These are phyloP conservation scores for Pistacia integerrima DNA, from an alignment of 345 rosid species.

Conservation along the genomic window DNA sequence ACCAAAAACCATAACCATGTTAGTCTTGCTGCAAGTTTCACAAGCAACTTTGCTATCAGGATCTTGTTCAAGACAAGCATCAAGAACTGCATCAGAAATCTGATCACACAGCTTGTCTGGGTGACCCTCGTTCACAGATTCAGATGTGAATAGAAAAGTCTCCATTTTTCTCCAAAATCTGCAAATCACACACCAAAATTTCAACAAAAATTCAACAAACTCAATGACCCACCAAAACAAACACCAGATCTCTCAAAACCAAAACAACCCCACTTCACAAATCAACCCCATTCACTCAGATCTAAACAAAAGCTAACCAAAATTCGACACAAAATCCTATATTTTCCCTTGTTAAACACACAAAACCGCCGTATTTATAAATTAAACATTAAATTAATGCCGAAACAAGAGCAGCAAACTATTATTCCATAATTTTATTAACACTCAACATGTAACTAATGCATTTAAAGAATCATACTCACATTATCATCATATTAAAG, in stretches of 20 bases:
- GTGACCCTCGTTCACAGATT: constrained; percentile 38
- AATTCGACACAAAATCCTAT: not conserved
- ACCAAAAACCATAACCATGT: constrained; percentile 28
- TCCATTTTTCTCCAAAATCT: constrained; percentile 24
- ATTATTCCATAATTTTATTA: too few relatives aligned
- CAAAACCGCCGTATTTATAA: too few relatives aligned
- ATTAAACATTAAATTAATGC: too few relatives aligned
- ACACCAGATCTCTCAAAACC: not conserved
- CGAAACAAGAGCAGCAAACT: too few relatives aligned
- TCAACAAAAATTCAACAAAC: not conserved
- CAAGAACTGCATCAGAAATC: constrained; percentile 22
- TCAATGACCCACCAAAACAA: not conserved
- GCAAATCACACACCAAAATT: not conserved
- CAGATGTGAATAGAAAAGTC: constrained; percentile 35
- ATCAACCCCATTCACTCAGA: not conserved
- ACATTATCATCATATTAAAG: too few relatives aligned
- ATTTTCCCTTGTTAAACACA: too few relatives aligned
- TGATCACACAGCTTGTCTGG: constrained; percentile 40
- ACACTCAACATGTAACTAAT: too few relatives aligned
- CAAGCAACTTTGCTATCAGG: constrained; percentile 33
- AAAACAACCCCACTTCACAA: not conserved
- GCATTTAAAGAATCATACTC: too few relatives aligned
- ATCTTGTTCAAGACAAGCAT: constrained; percentile 28
- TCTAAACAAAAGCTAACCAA: not conserved
- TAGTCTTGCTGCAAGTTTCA: constrained; percentile 33